A percentile compares a stretch with the other conserved stretches of the same genome.
These are phyloP conservation scores for Toxoplasma gondii DNA, from an alignment of 169 alveolate genomes.

Conservation along the genomic window DNA sequence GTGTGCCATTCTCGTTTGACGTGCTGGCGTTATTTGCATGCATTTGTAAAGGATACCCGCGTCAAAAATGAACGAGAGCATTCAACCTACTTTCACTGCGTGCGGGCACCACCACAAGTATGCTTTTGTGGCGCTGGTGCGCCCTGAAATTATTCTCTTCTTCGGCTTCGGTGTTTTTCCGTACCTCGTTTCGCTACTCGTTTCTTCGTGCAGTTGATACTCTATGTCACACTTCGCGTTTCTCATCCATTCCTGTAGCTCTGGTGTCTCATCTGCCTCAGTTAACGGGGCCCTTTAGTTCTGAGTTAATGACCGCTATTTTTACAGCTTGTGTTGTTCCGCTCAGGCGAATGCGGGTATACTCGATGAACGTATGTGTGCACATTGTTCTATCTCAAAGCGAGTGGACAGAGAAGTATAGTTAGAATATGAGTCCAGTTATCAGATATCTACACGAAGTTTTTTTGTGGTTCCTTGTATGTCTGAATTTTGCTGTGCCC, in stretches of 20 bases:
- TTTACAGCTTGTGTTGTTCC: too few relatives aligned
- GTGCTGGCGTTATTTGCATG: neutral
- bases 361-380: neutral
- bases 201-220: too few relatives aligned
- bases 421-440: neutral
- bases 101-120: too few relatives aligned
- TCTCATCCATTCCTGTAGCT: too few relatives aligned
- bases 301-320: neutral
- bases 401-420: neutral
- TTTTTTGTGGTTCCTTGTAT: neutral
- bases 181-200: too few relatives aligned
- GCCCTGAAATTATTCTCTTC: too few relatives aligned
- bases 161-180: too few relatives aligned
- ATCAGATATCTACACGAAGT: neutral
- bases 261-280: neutral
- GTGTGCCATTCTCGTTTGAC: neutral
- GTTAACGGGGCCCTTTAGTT: neutral
- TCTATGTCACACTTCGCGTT: too few relatives aligned
- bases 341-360: neutral
- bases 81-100: too few relatives aligned
- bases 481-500: neutral
- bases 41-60: too few relatives aligned
- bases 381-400: neutral
- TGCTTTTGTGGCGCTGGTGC: too few relatives aligned
- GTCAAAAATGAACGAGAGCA: too few relatives aligned